Conservation (phyloP, 2,329 filamentous ascomycete genomes). For the Verticillium isaacii region DNA sequence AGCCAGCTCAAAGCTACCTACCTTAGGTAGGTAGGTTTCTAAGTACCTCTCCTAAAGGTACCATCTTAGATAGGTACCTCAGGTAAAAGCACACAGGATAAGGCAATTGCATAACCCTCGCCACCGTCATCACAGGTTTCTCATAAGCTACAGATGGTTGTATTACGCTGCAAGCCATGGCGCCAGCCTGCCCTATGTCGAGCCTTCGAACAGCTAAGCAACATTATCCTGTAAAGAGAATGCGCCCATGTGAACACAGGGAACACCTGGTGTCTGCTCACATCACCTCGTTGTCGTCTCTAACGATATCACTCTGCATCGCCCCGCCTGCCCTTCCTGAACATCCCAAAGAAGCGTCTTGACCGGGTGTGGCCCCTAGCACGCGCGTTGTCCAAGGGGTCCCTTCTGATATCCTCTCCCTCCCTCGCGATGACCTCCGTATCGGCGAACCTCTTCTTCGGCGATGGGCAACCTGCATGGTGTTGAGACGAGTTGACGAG, state of each 20-base stretch:
- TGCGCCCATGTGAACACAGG: background rate
- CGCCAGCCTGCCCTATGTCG: too few species aligned
- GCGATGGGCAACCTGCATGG: background rate
- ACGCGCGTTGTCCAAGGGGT: background rate
- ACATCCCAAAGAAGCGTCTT: background rate
- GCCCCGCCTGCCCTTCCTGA: background rate
- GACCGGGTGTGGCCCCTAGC: background rate
- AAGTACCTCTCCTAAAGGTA: too few species aligned
- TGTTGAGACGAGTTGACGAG: background rate
- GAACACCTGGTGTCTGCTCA: background rate
- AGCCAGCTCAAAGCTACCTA: too few species aligned
- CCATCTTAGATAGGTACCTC: too few species aligned
- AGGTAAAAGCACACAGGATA: too few species aligned
- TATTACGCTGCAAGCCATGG: too few species aligned
- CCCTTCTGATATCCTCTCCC: background rate
- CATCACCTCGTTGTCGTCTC: background rate
- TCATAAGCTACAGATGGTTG: too few species aligned
- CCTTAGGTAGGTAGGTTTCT: too few species aligned
- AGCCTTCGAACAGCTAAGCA: too few species aligned
- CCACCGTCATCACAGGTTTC: too few species aligned
- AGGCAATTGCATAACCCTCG: too few species aligned
- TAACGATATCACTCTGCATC: background rate
- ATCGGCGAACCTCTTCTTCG: background rate
- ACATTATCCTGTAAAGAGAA: background rate
- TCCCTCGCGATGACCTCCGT: background rate